Conservation (phyloP, 2,329 filamentous ascomycete species). For the Periconia macrospinosa region DNA sequence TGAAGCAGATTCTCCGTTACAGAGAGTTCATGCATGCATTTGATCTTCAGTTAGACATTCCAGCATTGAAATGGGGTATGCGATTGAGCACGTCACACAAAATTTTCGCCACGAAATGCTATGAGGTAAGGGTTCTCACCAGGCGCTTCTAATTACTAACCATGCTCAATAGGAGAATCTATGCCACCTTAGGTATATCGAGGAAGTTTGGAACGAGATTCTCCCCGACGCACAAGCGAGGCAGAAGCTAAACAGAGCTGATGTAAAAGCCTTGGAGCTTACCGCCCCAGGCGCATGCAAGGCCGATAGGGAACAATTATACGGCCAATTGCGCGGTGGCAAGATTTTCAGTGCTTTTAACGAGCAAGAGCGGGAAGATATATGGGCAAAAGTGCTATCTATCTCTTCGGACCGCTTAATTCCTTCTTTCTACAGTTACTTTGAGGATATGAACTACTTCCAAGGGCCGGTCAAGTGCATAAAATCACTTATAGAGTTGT, state of each 20-base stretch:
- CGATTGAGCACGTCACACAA: slow-evolving; percentile 29
- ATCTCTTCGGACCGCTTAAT: slow-evolving; percentile 6
- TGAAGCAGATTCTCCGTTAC: slow-evolving; percentile 28
- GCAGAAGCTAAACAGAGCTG: slow-evolving; percentile 21
- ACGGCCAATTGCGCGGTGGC: slow-evolving; percentile 5
- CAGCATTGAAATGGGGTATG: slow-evolving; percentile 35
- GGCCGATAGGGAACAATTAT: slow-evolving; percentile 8
- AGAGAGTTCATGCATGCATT: slow-evolving; percentile 31
- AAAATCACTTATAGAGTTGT: slow-evolving; percentile 9
- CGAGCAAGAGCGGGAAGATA: slow-evolving; percentile 6
- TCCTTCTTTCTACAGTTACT: slow-evolving; percentile 10
- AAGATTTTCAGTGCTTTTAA: slow-evolving; percentile 10
- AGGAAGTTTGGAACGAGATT: slow-evolving; percentile 36
- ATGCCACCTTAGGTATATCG: slow-evolving; percentile 39
- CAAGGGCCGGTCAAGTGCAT: slow-evolving; percentile 8
- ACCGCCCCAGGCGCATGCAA: slow-evolving; percentile 5
- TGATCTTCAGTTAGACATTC: slow-evolving; percentile 22
- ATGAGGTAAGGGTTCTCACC: slow-evolving; percentile 40
- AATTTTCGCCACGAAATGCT: slow-evolving; percentile 31
- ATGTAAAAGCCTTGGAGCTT: slow-evolving; percentile 7
- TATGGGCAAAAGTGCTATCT: slow-evolving; percentile 6
- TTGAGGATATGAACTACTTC: slow-evolving; percentile 12
- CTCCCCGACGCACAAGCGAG: slow-evolving; percentile 30
- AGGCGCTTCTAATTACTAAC: too few relatives aligned
- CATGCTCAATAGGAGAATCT: slow-evolving; percentile 26